Percentiles rank a stretch among this genome's conserved stretches.
phyloP scores from a whole-genome alignment of 2,329 filamentous ascomycete genomes.

The Byssochlamys sp. region DNA sequence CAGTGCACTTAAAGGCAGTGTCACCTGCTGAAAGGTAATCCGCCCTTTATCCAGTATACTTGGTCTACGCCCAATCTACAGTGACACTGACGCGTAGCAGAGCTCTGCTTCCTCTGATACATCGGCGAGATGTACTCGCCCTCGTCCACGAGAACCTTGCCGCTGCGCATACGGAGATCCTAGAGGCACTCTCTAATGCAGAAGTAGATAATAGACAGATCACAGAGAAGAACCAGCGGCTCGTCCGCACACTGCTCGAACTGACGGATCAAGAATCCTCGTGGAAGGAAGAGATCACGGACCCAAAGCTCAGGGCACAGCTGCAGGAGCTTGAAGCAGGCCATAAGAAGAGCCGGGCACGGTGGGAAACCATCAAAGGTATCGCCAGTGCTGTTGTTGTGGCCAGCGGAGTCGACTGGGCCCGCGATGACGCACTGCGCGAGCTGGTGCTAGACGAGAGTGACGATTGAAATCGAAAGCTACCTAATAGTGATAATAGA shows the following conservation, averaged over 20 bases:
- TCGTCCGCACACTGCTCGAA: conserved; percentile 54
- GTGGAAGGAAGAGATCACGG: conserved; percentile 43
- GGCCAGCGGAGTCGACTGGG: conserved; percentile 77
- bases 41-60: neutral
- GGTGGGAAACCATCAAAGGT: conserved; percentile 67
- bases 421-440: conserved; percentile 55
- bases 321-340: conserved; percentile 51
- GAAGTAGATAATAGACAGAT: conserved; percentile 51
- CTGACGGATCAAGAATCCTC: conserved; percentile 51
- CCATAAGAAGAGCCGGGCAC: conserved; percentile 53
- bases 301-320: conserved; percentile 46
- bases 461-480: conserved; percentile 35
- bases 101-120: conserved; percentile 57
- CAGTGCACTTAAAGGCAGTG: conserved; percentile 59
- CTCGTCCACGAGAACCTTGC: conserved; percentile 53
- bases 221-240: conserved; percentile 51
- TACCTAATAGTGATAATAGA: neutral
- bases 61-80: conserved; percentile 5
- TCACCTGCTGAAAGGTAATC: conserved; percentile 59
- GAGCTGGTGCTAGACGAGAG: conserved; percentile 63
- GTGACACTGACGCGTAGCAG: conserved; percentile 33
- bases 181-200: conserved; percentile 45
- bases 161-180: conserved; percentile 42
- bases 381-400: conserved; percentile 68
- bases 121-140: conserved; percentile 58